Conservation (phyloP, 2,329 filamentous ascomycete genomes). For the Fusarium sulawesiense region DNA sequence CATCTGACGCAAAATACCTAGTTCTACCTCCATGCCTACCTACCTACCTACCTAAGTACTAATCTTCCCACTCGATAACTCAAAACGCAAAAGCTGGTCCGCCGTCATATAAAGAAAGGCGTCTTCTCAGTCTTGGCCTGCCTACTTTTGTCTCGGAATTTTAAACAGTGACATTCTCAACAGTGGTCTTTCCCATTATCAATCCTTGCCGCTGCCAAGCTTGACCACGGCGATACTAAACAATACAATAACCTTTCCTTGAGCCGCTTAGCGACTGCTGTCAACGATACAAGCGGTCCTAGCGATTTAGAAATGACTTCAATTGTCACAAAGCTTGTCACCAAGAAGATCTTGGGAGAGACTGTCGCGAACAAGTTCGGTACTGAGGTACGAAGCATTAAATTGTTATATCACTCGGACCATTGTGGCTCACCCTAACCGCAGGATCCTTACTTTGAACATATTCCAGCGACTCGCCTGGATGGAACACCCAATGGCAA, state of each 20-base stretch:
- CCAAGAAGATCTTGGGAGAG: slow-evolving; percentile 69
- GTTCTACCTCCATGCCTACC: not conserved
- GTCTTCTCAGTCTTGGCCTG: slow-evolving; percentile 15
- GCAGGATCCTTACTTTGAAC: slow-evolving; percentile 91
- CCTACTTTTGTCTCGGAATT: slow-evolving; percentile 25
- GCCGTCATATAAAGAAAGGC: slow-evolving; percentile 13
- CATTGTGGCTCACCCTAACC: slow-evolving; percentile 12
- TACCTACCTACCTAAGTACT: not conserved
- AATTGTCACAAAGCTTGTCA: slow-evolving; percentile 64
- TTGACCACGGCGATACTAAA: slow-evolving; percentile 5
- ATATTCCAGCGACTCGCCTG: slow-evolving; percentile 78
- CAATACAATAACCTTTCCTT: not conserved
- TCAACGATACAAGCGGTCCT: not conserved
- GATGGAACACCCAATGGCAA: slow-evolving; percentile 75
- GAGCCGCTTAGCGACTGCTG: not conserved
- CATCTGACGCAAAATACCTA: slow-evolving; percentile 10
- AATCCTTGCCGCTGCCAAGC: slow-evolving; percentile 1
- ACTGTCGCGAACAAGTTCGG: slow-evolving; percentile 68
- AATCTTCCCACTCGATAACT: not conserved
- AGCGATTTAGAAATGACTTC: slow-evolving; percentile 59
- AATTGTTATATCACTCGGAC: not conserved
- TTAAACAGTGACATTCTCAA: slow-evolving; percentile 19
- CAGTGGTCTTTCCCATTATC: slow-evolving; percentile 1
- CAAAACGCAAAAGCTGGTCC: slow-evolving; percentile 7
- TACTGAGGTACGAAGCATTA: slow-evolving; percentile 57